phyloP scores from a whole-genome alignment of 176 grass and related monocot species.

The Phyllostachys edulis region DNA sequence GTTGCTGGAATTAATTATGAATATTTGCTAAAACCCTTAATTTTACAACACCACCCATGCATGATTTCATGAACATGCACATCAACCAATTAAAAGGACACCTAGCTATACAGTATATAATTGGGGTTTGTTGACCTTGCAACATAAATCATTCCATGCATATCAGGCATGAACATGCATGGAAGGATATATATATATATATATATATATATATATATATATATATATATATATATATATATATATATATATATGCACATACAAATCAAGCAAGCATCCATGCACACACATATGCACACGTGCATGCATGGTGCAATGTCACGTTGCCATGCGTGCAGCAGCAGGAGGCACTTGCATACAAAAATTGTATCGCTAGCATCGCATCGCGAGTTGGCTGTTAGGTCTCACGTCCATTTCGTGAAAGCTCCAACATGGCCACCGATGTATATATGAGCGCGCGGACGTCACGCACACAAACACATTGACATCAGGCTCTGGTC shows the following conservation, averaged over 20 bases:
- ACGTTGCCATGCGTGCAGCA: not conserved
- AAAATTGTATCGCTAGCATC: not conserved
- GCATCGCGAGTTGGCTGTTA: slow-evolving; percentile 8
- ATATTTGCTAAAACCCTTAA: no score
- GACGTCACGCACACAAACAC: not conserved
- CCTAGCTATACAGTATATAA: not conserved
- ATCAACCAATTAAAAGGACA: not conserved
- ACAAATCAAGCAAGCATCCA: no score
- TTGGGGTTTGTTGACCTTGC: not conserved
- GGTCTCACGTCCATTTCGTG: slow-evolving; percentile 35
- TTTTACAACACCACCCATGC: not conserved
- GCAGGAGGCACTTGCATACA: not conserved
- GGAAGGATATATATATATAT: no score
- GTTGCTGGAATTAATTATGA: no score
- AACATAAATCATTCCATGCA: not conserved
- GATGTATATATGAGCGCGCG: no score
- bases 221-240: no score
- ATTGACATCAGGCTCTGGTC: no score
- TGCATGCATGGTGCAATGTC: not conserved
- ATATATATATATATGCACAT: no score
- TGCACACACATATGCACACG: not conserved
- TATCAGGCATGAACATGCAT: no score
- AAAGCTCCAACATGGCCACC: slow-evolving; percentile 30
- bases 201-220: no score
- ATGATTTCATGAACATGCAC: not conserved